A percentile compares a stretch with the other conserved stretches of the same genome.
These are phyloP conservation scores for Microcos paniculata DNA, from an alignment of 345 rosid species.

Conservation along the genomic window DNA sequence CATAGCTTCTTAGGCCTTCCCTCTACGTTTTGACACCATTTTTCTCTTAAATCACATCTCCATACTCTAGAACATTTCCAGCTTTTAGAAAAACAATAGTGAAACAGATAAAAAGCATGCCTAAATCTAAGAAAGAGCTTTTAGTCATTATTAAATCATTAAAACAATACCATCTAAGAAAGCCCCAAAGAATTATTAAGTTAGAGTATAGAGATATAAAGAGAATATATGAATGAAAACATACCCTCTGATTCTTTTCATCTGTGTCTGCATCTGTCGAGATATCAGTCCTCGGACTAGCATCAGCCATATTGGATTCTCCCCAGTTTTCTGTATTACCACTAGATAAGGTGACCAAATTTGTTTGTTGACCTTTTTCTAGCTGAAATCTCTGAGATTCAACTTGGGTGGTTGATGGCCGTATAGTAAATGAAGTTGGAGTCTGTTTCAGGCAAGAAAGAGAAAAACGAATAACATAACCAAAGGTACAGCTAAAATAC, in stretches of 20 bases:
- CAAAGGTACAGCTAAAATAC: background rate
- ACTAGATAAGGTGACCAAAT: slow-evolving; percentile 37
- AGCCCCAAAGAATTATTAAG: background rate
- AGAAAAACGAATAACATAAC: background rate
- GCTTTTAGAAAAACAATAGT: background rate
- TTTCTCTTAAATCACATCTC: background rate
- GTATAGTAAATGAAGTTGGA: slow-evolving; percentile 20
- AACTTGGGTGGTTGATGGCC: slow-evolving; percentile 25
- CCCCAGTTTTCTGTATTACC: slow-evolving; percentile 45
- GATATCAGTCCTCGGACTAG: slow-evolving; percentile 84
- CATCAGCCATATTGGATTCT: slow-evolving; percentile 78
- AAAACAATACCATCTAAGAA: background rate
- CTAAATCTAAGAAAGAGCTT: background rate
- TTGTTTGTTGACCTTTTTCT: slow-evolving; percentile 39
- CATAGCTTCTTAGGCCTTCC: background rate
- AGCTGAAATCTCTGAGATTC: slow-evolving; percentile 30
- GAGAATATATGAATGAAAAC: slow-evolving; percentile 6
- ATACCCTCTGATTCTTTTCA: slow-evolving; percentile 80
- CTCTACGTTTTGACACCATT: background rate
- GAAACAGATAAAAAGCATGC: background rate
- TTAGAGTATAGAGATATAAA: background rate
- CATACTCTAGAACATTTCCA: background rate
- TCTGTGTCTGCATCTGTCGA: slow-evolving; percentile 94
- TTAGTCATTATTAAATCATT: background rate
- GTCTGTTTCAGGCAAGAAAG: slow-evolving; percentile 17